Percentiles rank a stretch among this genome's conserved stretches.
Conservation (phyloP, 257 asterid genomes). For the Forsythia suspensa region DNA sequence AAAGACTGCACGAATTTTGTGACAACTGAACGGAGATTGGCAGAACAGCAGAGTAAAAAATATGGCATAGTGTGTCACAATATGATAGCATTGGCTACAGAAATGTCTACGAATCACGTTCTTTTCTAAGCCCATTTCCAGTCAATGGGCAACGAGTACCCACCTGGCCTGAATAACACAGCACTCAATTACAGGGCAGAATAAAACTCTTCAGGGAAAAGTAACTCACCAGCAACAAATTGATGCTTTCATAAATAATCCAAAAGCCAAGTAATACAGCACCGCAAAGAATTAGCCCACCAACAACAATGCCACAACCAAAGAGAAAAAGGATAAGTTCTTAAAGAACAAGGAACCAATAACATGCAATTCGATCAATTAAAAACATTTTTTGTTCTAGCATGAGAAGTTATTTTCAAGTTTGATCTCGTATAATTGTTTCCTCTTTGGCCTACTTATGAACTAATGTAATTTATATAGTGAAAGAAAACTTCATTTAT, state of each 20-base stretch:
- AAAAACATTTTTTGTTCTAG: neutral
- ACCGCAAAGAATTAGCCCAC: slow-evolving; percentile 16
- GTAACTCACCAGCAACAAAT: slow-evolving; percentile 92
- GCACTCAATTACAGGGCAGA: slow-evolving; percentile 11
- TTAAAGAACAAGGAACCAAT: slow-evolving; percentile 6
- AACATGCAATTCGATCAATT: neutral
- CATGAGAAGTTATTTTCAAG: neutral
- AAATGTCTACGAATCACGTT: neutral
- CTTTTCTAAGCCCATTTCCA: slow-evolving; percentile 2
- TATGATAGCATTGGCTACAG: neutral
- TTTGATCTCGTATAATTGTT: neutral
- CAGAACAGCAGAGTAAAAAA: neutral
- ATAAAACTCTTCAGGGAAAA: slow-evolving; percentile 15
- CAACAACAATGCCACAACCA: slow-evolving; percentile 20
- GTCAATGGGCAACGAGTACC: neutral
- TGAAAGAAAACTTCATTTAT: neutral
- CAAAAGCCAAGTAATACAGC: slow-evolving; percentile 45
- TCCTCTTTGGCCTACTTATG: neutral
- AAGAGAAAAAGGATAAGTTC: neutral
- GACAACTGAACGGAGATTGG: neutral
- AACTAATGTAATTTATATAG: neutral
- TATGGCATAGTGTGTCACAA: neutral
- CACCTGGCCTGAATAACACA: neutral
- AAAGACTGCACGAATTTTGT: neutral
- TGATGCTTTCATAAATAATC: slow-evolving; percentile 64